Conservation (phyloP, 495 filamentous ascomycete species). For the Trichoderma gamsii region DNA sequence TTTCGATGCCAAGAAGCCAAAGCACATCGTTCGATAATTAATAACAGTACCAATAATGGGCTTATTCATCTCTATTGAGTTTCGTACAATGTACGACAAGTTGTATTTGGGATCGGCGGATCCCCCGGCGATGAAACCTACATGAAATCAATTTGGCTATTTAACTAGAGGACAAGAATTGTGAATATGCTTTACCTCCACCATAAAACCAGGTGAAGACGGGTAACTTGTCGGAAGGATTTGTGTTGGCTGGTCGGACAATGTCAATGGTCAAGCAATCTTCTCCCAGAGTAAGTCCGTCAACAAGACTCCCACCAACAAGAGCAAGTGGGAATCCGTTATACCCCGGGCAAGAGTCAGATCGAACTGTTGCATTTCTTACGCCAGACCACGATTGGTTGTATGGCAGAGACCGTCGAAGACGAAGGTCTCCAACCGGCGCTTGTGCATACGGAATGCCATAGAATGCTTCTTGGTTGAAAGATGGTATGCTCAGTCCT, state of each 20-base stretch:
- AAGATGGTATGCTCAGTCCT: constrained; percentile 28
- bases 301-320: not conserved
- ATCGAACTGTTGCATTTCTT: constrained; percentile 38
- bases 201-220: not conserved
- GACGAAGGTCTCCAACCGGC: constrained; percentile 51
- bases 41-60: constrained; percentile 48
- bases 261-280: not conserved
- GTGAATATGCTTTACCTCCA: not conserved
- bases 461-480: constrained; percentile 48
- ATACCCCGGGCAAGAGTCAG: constrained; percentile 49
- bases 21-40: constrained; percentile 52
- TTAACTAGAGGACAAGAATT: not conserved
- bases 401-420: constrained; percentile 53
- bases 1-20: constrained; percentile 45
- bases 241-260: not conserved
- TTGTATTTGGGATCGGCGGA: not conserved
- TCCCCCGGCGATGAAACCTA: not conserved
- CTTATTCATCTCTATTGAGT: not conserved
- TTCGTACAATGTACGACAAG: not conserved
- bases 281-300: not conserved
- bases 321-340: constrained; percentile 7
- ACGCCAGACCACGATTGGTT: constrained; percentile 40
- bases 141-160: not conserved
- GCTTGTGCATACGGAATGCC: constrained; percentile 61
- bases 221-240: not conserved